Evolutionary conservation across 108 stramenopile genomes (phyloP).

Genomic region (Cyclotella choctawhatcheeana): DNA sequence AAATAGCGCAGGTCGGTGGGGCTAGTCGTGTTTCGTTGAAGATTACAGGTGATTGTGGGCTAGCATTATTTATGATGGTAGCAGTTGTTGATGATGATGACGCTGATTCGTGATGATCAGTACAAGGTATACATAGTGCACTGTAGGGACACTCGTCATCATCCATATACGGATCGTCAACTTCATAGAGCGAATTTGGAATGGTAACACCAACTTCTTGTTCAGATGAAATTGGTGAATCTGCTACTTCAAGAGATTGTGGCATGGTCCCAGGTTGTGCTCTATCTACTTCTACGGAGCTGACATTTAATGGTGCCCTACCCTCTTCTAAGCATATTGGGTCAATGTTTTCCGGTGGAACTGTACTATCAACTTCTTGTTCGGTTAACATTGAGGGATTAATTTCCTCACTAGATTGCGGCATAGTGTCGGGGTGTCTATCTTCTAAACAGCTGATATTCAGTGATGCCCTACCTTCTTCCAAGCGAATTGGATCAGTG

Average conservation of each 20-base stretch:
- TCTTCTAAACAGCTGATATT: too few relatives aligned
- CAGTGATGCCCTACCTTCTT: too few relatives aligned
- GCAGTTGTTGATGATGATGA: neutral
- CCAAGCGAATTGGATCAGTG: too few relatives aligned
- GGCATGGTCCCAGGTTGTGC: too few relatives aligned
- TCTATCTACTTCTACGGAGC: too few relatives aligned
- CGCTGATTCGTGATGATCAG: neutral
- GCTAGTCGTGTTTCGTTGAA: conserved; percentile 51
- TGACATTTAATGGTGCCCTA: too few relatives aligned
- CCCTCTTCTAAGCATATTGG: neutral
- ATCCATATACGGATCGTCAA: conserved; percentile 7
- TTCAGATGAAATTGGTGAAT: neutral
- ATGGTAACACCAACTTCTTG: neutral
- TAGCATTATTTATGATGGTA: conserved; percentile 6
- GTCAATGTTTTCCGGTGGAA: neutral
- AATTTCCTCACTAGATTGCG: neutral
- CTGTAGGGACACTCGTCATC: conserved; percentile 30
- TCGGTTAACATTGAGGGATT: too few relatives aligned
- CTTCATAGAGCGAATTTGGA: conserved; percentile 11
- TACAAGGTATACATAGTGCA: conserved; percentile 31
- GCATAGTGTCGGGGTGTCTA: neutral
- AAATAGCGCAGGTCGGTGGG: conserved; percentile 72
- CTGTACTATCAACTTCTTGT: neutral
- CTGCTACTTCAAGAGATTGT: too few relatives aligned
- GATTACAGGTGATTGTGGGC: too few relatives aligned